Base-by-base conservation (phyloP, 768 basidiomycete species). In the Trichaptum fuscoviolaceum region DNA sequence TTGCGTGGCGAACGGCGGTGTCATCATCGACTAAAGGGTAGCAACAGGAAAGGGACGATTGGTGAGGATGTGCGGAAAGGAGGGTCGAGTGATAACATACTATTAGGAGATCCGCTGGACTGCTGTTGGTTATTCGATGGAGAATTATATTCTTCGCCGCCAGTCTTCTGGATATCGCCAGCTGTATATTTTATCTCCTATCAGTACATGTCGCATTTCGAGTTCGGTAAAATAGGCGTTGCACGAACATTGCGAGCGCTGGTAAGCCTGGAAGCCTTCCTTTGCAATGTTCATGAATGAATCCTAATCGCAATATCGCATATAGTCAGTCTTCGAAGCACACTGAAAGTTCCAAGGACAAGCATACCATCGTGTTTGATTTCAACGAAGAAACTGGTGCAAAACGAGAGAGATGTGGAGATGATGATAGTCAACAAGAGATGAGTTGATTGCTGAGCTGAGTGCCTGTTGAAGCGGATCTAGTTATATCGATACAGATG, bases 221-320 rank as follows among this genome's bases (percentile, higher is more conserved):
- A 63, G 12, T 69, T 52, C 23, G 52, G 62, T 30, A 68, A 67
- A 52, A 34, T 12, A 61, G 23, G 25, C 24, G 59, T 59, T 6
- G 62, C 64, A 68, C 77, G 73, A 69, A 83, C 82, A 75, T 18
- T 86, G 83, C 20, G 81, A 84, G 30, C 79, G 72, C 70, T 79
- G 76, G 77, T 86, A 86, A 73, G 85, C 79, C 52, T 84, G 75
- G 70, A 83, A 75, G 68, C 86, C 85, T 75, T 92, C 75, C 76
- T 92, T 88, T 10, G 90, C 92, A 70, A 93, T 75, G 66, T 85
- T 85, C 42, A 91, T 82, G 71, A 93, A 83, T 2, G 30, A 30
- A 67, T 74, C 81, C 42, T 52, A 52, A 52, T 52, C 42, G 42
- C 42, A 52, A 52, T 52, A 52, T 52, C 5, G 42, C 42, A 52